A percentile compares a stretch with the other conserved stretches of the same genome.
Evolutionary conservation across 352 stramenopile genomes (phyloP).

Genomic region (Phytophthora megakarya): DNA sequence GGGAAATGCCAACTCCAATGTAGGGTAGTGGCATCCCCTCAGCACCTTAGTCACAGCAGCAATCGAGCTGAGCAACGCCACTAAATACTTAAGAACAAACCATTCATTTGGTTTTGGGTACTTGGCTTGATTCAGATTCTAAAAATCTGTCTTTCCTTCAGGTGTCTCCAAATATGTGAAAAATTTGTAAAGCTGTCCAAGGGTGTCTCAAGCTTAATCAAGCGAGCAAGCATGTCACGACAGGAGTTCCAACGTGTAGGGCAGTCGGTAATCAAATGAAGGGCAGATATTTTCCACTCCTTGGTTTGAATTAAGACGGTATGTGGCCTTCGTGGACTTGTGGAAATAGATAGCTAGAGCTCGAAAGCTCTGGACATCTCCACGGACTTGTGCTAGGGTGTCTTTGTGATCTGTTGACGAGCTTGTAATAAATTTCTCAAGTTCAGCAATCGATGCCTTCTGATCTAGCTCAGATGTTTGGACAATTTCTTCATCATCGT

Average conservation of each 20-base stretch:
- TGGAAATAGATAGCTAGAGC: not conserved
- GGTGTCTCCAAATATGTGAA: not conserved
- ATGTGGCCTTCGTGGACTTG: constrained; percentile 1
- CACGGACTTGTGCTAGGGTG: not conserved
- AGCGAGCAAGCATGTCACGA: constrained; percentile 13
- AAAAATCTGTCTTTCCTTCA: constrained; percentile 8
- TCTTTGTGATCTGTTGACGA: not conserved
- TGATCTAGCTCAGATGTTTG: too few species aligned
- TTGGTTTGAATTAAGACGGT: constrained; percentile 4
- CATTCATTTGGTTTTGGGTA: constrained; percentile 5
- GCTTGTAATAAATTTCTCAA: too few species aligned
- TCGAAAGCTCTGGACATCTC: not conserved
- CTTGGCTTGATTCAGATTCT: not conserved
- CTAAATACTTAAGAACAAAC: constrained; percentile 10
- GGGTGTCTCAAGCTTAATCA: constrained; percentile 3
- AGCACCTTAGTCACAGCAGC: constrained; percentile 3
- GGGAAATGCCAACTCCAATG: constrained; percentile 2
- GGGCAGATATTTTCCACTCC: not conserved
- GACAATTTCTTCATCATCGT: too few species aligned
- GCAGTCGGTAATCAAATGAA: constrained; percentile 11
- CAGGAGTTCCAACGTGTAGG: constrained; percentile 15
- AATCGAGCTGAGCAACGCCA: constrained; percentile 5
- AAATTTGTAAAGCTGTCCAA: not conserved
- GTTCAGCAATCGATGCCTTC: too few species aligned
- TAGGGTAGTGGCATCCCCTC: constrained; percentile 5